Base-by-base conservation (phyloP, 2,329 filamentous ascomycete genomes). In the Exophiala sp. region DNA sequence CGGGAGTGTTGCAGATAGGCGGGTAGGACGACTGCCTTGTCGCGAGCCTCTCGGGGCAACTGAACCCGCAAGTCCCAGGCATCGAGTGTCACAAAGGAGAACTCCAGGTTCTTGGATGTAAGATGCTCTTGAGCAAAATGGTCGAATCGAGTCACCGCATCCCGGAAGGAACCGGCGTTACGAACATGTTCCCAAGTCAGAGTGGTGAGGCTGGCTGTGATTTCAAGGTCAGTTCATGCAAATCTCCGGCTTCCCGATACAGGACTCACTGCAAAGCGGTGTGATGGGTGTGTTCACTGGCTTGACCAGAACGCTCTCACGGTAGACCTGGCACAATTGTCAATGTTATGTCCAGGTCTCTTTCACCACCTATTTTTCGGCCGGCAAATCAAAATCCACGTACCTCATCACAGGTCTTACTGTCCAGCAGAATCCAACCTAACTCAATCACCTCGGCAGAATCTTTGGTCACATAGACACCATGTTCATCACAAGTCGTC, bases 381-480 rank as follows among this genome's bases (percentile, higher is more conserved):
- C 18, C 34, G 52, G 55, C 50, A 43, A 55, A 50, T 50, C 49
- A 48, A 52, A 54, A 58, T 48, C 59, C 59, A 62, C 84, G 75
- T 79, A 96, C 91, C 87, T 96, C 91, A 66, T 96, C 91, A 66
- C 91, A 88, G 61, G 83, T 87, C 77, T 92, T 94, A 63, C 90
- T 87, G 71, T 96, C 91, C 60, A 96, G 81, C 68, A 99, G 77
- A 69, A 97, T 96, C 94, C 94, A 99, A 61, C 92, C 94, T 70
- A 99, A 82, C 82, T 99, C 94, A 73, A 99, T 99, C 63, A 99
- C 94, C 78, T 99, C 94, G 59, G 94, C 94, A 55, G 94, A 97
- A 75, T 99, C 94, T 76, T 97, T 97, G 57, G 94, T 99, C 55
- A 99, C 94, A 74, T 99, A 99, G 63, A 99, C 94, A 60, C 94